Evolutionary conservation across 257 asterid species (phyloP).

Genomic region (Solanum virginianum): DNA sequence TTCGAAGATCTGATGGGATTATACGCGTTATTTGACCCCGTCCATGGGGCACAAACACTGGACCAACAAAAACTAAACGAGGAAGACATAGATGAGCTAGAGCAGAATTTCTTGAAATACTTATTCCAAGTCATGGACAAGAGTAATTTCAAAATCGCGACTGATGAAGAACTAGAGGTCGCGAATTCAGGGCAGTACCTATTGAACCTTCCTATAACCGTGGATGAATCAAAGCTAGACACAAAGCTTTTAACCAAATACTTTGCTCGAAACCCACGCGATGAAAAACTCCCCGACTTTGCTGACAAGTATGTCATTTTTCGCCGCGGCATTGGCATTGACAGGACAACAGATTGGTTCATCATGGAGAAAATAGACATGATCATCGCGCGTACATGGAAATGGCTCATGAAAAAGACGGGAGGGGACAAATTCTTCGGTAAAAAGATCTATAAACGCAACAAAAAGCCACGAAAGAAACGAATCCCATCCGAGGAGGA

Average conservation of each 20-base stretch:
- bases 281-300: slow-evolving; percentile 75
- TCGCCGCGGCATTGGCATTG: slow-evolving; percentile 95
- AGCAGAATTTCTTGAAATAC: slow-evolving; percentile 70
- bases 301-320: slow-evolving; percentile 86
- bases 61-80: slow-evolving; percentile 73
- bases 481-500: slow-evolving; percentile 26
- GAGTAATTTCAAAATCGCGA: slow-evolving; percentile 84
- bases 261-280: slow-evolving; percentile 45
- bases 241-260: slow-evolving; percentile 52
- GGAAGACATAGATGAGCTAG: slow-evolving; percentile 62
- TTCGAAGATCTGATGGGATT: slow-evolving; percentile 99
- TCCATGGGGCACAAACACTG: slow-evolving; percentile 63
- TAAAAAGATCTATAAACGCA: slow-evolving; percentile 29
- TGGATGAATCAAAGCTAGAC: slow-evolving; percentile 91
- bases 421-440: slow-evolving; percentile 52
- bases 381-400: slow-evolving; percentile 70
- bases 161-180: slow-evolving; percentile 73
- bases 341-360: slow-evolving; percentile 76
- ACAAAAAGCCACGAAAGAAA: slow-evolving; percentile 29
- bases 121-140: slow-evolving; percentile 87
- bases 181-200: slow-evolving; percentile 91
- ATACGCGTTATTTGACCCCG: slow-evolving; percentile 92
- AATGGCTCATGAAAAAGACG: slow-evolving; percentile 65
- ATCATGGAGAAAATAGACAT: slow-evolving; percentile 89
- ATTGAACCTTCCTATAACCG: slow-evolving; percentile 82